Evolutionary conservation across 2,329 filamentous ascomycete genomes (phyloP).

Genomic region (Venturia aucupariae): DNA sequence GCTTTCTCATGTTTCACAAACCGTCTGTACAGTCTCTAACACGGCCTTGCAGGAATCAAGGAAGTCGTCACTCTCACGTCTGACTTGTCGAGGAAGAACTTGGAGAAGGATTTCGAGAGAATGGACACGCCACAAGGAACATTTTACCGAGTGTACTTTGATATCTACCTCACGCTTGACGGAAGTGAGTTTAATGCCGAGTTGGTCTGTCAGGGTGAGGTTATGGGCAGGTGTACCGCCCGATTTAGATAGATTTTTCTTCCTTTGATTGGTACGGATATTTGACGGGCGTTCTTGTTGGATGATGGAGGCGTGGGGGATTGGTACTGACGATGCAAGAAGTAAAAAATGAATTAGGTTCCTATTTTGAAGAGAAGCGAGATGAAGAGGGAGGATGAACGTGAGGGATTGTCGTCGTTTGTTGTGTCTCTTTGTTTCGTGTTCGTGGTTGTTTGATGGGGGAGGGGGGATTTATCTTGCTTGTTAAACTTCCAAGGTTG

Average conservation of each 20-base stretch:
- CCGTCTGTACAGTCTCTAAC: slow-evolving; percentile 7
- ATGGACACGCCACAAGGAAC: slow-evolving; percentile 96
- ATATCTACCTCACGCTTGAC: slow-evolving; percentile 79
- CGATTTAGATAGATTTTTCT: slow-evolving; percentile 55
- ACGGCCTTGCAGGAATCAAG: slow-evolving; percentile 70
- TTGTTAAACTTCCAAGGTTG: too few species aligned
- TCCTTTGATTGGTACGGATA: not conserved
- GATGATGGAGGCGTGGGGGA: not conserved
- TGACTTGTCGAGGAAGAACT: slow-evolving; percentile 92
- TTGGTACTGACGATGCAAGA: not conserved
- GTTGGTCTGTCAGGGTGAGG: slow-evolving; percentile 96
- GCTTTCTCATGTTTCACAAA: slow-evolving; percentile 32
- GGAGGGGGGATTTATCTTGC: not conserved
- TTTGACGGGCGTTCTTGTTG: slow-evolving; percentile 1
- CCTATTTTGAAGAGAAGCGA: not conserved
- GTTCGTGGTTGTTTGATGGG: not conserved
- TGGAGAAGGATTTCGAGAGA: slow-evolving; percentile 97
- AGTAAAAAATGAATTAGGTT: not conserved
- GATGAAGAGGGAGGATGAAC: not conserved
- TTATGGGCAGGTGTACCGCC: slow-evolving; percentile 94
- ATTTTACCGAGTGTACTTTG: slow-evolving; percentile 56
- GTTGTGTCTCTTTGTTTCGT: not conserved
- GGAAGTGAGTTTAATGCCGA: slow-evolving; percentile 97
- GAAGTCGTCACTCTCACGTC: slow-evolving; percentile 97
- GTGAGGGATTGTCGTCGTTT: not conserved